Base-by-base conservation (phyloP, 768 basidiomycete species). In the Trametes elegans region DNA sequence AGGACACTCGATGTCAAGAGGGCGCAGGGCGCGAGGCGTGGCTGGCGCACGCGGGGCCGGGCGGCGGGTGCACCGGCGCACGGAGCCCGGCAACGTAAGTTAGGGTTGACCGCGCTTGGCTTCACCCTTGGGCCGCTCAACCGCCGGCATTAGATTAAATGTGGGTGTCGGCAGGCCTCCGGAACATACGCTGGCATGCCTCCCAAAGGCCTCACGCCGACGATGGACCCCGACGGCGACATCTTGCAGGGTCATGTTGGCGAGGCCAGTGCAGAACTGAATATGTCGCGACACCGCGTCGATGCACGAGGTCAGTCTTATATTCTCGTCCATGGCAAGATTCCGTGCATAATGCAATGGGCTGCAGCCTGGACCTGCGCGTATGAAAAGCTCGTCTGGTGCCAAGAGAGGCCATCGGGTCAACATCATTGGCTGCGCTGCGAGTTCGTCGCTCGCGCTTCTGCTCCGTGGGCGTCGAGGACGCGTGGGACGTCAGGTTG, bases 41-140 rank as follows among this genome's bases (percentile, higher is more conserved):
- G 11, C 16, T 14, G 16, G 10, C 14, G 19, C 11, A 36, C 28
- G 40, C 49, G 28, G 39, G 31, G 29, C 39, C 49, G 39, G 49
- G 19, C 49, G 49, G 38, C 19, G 11, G 40, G 49, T 19, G n/a
- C 38, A 19, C 16, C 19, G 32, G 51, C 42, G 42, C 42, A 14
- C 42, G 29, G n/a, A 44, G 18, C 18, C 34, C 51, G 51, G 51
- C 51, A 36, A 53, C 38, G 32, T 27, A 38, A 35, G 21, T 53
- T 44, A 18, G 51, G 42, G 51, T 44, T 44, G 36, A 35, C 34
- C 42, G 42, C 34, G 31, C 42, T 44, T 44, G 34, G 51, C 51
- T n/a, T n/a, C n/a, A n/a, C n/a, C n/a, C n/a, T n/a, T n/a, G n/a
- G n/a, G n/a, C 34, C 46, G 46, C n/a, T 24, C 14, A 24, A 47